Base-by-base conservation (phyloP, 2,329 filamentous ascomycete genomes). In the Stagonosporopsis vannaccii region DNA sequence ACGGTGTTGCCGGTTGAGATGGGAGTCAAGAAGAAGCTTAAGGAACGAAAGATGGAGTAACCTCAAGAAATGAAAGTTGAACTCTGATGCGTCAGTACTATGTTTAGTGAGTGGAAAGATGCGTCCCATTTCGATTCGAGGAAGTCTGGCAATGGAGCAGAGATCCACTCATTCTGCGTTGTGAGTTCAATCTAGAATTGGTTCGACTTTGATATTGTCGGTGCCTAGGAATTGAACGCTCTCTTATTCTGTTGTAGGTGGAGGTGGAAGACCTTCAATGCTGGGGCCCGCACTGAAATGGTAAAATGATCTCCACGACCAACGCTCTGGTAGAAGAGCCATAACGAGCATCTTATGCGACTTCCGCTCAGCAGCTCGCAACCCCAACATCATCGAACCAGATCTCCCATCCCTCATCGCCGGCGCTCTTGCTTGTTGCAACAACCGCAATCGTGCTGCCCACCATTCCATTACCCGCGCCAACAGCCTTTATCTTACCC, bases 1-100 rank as follows among this genome's bases (percentile, higher is more conserved):
- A 77, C 76, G 13, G 76, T 78, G 6, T 46, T 78, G 20, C 76
- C 74, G 3, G 76, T 79, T 11, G 76, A 78, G 62, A 60, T 64
- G 11, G 75, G 71, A 6, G 72, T 78, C 1, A 46, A 61, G 42
- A 56, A 11, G 30, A 56, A 56, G 46, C n/a, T 51, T 15, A 56
- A 56, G 26, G 36, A 46, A 47, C 46, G 41, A 17, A n/a, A n/a
- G n/a, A n/a, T n/a, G n/a, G n/a, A n/a, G n/a, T n/a, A n/a, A n/a
- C n/a, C n/a, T n/a, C n/a, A n/a, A n/a, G n/a, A n/a, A 11, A 9
- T 28, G 1, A 28, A 28, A 28, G 26, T 11, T 12, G 7, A 11
- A 3, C 26, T 12, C 9, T n/a, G n/a, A n/a, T n/a, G n/a, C n/a
- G n/a, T n/a, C n/a, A n/a, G n/a, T n/a, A n/a, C n/a, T 28, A 12